These are phyloP conservation scores for Diaporthe citrichinensis DNA, from an alignment of 2,329 filamentous ascomycete genomes.

Conservation along the genomic window DNA sequence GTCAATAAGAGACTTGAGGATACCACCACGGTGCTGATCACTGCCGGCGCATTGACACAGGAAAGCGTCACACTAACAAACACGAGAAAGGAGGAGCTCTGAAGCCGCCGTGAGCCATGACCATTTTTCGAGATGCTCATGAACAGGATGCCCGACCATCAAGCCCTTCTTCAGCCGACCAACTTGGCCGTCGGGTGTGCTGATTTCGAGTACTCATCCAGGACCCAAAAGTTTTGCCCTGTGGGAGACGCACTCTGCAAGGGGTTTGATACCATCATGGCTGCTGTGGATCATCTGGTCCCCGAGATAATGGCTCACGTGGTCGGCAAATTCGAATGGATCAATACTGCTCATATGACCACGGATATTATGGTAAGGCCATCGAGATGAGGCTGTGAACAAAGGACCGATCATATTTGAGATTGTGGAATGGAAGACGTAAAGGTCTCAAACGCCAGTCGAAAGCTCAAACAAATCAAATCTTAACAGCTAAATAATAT, in stretches of 20 bases:
- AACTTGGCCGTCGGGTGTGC: not conserved
- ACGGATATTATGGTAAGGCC: not conserved
- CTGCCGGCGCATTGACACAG: not conserved
- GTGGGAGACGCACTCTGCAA: not conserved
- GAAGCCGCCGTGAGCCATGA: not conserved
- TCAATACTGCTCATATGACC: not conserved
- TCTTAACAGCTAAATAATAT: not conserved
- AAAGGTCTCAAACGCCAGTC: not conserved
- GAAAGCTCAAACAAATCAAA: not conserved
- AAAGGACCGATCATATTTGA: not conserved
- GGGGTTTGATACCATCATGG: not conserved
- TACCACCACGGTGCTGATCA: not conserved
- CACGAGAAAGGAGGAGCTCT: not conserved
- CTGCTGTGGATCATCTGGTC: not conserved
- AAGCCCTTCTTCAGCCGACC: not conserved
- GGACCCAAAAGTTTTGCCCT: not conserved
- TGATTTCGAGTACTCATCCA: too few relatives aligned
- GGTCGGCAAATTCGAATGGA: not conserved
- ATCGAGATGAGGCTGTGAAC: not conserved
- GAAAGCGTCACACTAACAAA: not conserved
- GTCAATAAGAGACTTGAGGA: too few relatives aligned
- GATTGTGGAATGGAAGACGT: not conserved
- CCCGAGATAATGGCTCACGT: not conserved
- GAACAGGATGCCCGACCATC: not conserved
- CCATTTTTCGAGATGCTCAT: not conserved